Conservation (phyloP, 495 filamentous ascomycete species). For the Penicillium arizonense region DNA sequence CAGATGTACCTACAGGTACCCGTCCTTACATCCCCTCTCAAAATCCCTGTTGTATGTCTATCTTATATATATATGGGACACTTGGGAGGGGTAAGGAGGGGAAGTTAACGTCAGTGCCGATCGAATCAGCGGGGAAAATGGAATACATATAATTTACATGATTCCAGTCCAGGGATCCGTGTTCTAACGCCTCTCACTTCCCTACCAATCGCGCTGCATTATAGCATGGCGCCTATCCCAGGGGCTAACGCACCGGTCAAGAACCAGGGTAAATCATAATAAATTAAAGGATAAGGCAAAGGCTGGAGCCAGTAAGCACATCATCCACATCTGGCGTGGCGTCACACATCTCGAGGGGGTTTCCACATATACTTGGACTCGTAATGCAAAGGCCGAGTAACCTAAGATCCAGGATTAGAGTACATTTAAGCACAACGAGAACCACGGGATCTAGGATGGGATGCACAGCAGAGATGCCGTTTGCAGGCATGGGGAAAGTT, state of each 20-base stretch:
- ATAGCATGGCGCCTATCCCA: slow-evolving; percentile 1
- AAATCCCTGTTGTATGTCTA: background rate
- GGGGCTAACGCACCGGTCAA: background rate
- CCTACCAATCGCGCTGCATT: slow-evolving; percentile 2
- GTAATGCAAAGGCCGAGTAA: background rate
- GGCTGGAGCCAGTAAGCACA: background rate
- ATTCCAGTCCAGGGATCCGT: background rate
- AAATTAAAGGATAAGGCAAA: background rate
- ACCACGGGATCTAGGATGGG: background rate
- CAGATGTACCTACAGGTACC: slow-evolving; percentile 31
- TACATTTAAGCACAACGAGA: background rate
- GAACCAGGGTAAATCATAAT: no score
- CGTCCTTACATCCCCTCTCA: background rate
- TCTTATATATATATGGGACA: background rate
- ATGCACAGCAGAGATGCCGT: background rate
- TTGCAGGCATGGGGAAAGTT: slow-evolving; percentile 1
- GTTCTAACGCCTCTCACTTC: background rate
- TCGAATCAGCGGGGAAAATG: background rate
- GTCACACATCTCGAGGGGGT: background rate
- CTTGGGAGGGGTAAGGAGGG: background rate
- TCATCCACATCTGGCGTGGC: slow-evolving; percentile 5
- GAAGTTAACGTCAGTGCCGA: background rate
- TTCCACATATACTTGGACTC: no score
- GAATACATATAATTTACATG: no score
- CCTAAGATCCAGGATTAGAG: background rate